Evolutionary conservation across 1,284 basidiomycete genomes (phyloP).

Genomic region (Trametes versicolor): DNA sequence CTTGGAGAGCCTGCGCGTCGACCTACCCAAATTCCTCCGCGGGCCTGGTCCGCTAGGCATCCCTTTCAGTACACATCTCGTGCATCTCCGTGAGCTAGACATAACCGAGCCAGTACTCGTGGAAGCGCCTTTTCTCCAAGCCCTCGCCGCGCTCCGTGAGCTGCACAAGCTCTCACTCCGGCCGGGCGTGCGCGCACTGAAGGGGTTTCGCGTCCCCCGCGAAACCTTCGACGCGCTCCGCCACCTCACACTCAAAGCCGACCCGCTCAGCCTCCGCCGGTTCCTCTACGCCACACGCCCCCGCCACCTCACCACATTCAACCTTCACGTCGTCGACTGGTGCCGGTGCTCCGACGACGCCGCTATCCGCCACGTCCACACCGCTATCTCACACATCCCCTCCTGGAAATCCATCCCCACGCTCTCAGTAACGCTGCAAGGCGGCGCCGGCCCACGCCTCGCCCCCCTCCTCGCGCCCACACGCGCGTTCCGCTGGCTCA

Average conservation of each 20-base stretch:
- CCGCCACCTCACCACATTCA: neutral
- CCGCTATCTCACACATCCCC: neutral
- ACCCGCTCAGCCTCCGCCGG: neutral
- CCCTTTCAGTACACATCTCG: neutral
- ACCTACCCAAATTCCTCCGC: neutral
- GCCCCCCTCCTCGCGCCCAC: neutral
- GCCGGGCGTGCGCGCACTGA: neutral
- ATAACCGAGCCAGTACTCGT: neutral
- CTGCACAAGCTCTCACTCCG: neutral
- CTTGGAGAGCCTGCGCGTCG: slow-evolving; percentile 1
- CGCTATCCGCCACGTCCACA: neutral
- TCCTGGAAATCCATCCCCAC: no score
- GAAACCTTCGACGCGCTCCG: neutral
- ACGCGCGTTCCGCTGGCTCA: neutral
- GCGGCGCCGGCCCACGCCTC: neutral
- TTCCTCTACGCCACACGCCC: neutral
- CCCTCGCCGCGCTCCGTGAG: neutral
- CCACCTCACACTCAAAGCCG: neutral
- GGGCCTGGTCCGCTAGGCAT: no score
- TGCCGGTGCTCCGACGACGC: neutral
- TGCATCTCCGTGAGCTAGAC: neutral
- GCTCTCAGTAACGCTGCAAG: neutral
- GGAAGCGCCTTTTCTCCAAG: neutral
- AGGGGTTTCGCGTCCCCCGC: neutral
- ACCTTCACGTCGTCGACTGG: neutral